Evolutionary conservation across 2,329 filamentous ascomycete species (phyloP).

Genomic region (Xenoacremonium recifei): DNA sequence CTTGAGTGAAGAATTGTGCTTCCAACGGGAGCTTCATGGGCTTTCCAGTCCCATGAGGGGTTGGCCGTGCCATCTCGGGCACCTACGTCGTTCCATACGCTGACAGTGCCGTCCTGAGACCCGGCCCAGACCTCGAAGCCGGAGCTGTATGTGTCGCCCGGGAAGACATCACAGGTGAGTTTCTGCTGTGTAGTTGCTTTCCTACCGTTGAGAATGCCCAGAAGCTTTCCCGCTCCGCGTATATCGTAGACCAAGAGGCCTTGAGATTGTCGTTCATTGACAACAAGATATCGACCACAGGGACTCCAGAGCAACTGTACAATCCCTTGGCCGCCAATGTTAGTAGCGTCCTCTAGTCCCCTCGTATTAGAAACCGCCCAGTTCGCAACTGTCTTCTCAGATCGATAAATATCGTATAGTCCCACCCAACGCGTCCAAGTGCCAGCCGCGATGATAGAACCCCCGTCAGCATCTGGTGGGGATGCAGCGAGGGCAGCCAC

Average conservation of each 20-base stretch:
- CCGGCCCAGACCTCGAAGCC: slow-evolving; percentile 65
- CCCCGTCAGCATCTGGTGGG: slow-evolving; percentile 30
- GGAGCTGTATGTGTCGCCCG: slow-evolving; percentile 32
- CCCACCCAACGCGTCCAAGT: slow-evolving; percentile 64
- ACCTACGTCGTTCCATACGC: slow-evolving; percentile 59
- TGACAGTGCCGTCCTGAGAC: slow-evolving; percentile 50
- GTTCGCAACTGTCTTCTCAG: slow-evolving; percentile 53
- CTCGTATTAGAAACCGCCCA: slow-evolving; percentile 61
- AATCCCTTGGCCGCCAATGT: slow-evolving; percentile 61
- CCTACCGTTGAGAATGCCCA: slow-evolving; percentile 53
- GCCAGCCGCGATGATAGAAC: slow-evolving; percentile 55
- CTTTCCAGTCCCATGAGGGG: slow-evolving; percentile 50
- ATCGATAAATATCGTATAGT: slow-evolving; percentile 58
- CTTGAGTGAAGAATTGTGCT: slow-evolving; percentile 50
- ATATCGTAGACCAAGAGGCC: slow-evolving; percentile 63
- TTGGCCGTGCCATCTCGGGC: slow-evolving; percentile 40
- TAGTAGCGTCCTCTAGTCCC: slow-evolving; percentile 46
- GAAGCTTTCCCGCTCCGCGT: slow-evolving; percentile 55
- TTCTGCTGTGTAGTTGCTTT: slow-evolving; percentile 54
- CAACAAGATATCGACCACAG: slow-evolving; percentile 61
- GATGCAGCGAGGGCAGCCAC: slow-evolving; percentile 56
- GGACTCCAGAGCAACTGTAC: slow-evolving; percentile 60
- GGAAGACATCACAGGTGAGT: slow-evolving; percentile 54
- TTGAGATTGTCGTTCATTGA: slow-evolving; percentile 57
- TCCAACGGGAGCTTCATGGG: slow-evolving; percentile 47